Evolutionary conservation across 495 filamentous ascomycete genomes (phyloP).

Genomic region (Lepraria neglecta): DNA sequence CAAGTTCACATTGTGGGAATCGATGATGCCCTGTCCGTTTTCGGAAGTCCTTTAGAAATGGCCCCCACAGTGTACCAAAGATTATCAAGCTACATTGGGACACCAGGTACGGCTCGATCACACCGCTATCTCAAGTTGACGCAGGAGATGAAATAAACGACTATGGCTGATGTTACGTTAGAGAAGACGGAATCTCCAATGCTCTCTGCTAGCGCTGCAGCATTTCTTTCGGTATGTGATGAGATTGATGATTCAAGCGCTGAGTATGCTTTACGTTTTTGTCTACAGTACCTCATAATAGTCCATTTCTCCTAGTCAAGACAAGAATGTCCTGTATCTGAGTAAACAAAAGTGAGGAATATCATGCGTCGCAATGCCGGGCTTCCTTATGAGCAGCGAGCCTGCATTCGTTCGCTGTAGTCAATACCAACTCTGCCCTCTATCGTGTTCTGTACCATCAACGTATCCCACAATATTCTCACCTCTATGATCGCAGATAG

Average conservation of each 20-base stretch:
- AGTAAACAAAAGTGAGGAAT: too few species aligned
- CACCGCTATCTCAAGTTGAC: neutral
- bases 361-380: too few species aligned
- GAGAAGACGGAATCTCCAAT: slow-evolving; percentile 37
- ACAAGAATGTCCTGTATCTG: too few species aligned
- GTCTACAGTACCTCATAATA: too few species aligned
- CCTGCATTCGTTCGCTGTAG: too few species aligned
- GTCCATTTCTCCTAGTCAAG: too few species aligned
- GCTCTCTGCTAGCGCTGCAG: slow-evolving; percentile 44
- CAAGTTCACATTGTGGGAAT: neutral
- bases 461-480: neutral
- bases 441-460: neutral
- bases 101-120: slow-evolving; percentile 31
- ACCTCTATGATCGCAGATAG: slow-evolving; percentile 41
- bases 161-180: slow-evolving; percentile 1
- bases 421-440: neutral
- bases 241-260: too few species aligned
- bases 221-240: slow-evolving; percentile 46
- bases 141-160: neutral
- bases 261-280: too few species aligned
- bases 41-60: slow-evolving; percentile 22
- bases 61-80: slow-evolving; percentile 38
- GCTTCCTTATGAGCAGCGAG: too few species aligned
- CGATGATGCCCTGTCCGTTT: slow-evolving; percentile 1
- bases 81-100: slow-evolving; percentile 32